Evolutionary conservation across 2,329 filamentous ascomycete genomes (phyloP).

Genomic region (Fusarium verrucosum): DNA sequence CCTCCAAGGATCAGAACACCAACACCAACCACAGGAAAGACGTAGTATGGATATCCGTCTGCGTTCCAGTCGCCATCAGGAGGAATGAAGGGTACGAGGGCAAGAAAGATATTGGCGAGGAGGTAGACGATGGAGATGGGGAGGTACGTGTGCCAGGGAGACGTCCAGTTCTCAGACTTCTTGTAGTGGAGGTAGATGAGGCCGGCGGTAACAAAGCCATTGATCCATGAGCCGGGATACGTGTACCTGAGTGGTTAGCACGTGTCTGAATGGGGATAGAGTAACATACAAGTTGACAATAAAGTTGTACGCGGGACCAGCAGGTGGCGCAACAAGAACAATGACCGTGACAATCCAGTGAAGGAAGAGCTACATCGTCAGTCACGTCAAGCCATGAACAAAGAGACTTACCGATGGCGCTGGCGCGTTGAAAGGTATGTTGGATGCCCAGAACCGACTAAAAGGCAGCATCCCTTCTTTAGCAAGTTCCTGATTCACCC

Average conservation of each 20-base stretch:
- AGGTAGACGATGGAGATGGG: constrained; percentile 60
- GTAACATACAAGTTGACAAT: constrained; percentile 60
- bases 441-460: constrained; percentile 73
- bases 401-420: constrained; percentile 57
- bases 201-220: constrained; percentile 60
- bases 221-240: constrained; percentile 64
- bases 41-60: constrained; percentile 64
- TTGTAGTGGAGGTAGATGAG: constrained; percentile 62
- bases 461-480: constrained; percentile 75
- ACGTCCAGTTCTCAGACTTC: constrained; percentile 62
- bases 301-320: constrained; percentile 75
- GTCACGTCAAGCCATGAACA: neutral
- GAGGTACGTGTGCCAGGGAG: constrained; percentile 61
- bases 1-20: constrained; percentile 60
- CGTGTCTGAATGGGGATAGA: fast-evolving
- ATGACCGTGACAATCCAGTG: constrained; percentile 74
- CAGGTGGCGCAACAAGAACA: constrained; percentile 71
- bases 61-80: constrained; percentile 58
- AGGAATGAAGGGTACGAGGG: constrained; percentile 64
- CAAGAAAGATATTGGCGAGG: constrained; percentile 62
- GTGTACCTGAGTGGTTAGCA: constrained; percentile 50
- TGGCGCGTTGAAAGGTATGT: constrained; percentile 72
- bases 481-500: constrained; percentile 72
- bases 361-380: constrained; percentile 60
- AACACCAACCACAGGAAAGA: constrained; percentile 65